These are phyloP conservation scores for Saccharomyces pastorianus DNA, from an alignment of 1,139 yeast species.

Conservation along the genomic window DNA sequence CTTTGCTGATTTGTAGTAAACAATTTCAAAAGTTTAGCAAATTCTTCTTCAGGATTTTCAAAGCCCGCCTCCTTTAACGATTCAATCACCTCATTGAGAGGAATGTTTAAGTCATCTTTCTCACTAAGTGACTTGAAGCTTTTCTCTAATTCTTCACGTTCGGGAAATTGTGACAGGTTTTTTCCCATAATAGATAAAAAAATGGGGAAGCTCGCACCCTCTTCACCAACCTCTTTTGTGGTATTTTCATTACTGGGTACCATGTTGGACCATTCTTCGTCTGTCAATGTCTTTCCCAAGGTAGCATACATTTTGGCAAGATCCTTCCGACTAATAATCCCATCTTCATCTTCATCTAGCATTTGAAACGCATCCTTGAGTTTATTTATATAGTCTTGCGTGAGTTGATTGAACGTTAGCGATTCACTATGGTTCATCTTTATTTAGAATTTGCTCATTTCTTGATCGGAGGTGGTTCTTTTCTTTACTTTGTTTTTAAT, in stretches of 20 bases:
- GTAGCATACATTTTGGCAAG: conserved; percentile 48
- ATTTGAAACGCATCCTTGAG: conserved; percentile 48
- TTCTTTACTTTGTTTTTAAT: too few species aligned
- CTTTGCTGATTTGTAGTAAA: conserved; percentile 49
- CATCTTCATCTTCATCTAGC: conserved; percentile 82
- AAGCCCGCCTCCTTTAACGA: conserved; percentile 50
- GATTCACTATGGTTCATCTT: conserved; percentile 25
- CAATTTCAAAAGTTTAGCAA: conserved; percentile 46
- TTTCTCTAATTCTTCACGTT: conserved; percentile 52
- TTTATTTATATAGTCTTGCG: conserved; percentile 34
- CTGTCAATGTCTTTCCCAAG: conserved; percentile 38
- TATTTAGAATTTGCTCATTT: background rate
- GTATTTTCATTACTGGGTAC: too few species aligned
- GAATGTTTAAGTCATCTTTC: too few species aligned
- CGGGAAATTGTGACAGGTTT: conserved; percentile 51
- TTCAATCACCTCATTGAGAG: conserved; percentile 44
- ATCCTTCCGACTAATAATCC: conserved; percentile 53
- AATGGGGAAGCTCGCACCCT: conserved; percentile 58
- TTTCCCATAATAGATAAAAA: conserved; percentile 63
- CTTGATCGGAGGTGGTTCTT: background rate
- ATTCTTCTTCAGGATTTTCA: conserved; percentile 38
- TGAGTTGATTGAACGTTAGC: conserved; percentile 26
- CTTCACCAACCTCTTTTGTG: conserved; percentile 20
- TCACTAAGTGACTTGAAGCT: too few species aligned
- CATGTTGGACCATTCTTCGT: conserved; percentile 43